These are phyloP conservation scores for Raddia distichophylla DNA, from an alignment of 176 grass and related monocot genomes.

Conservation along the genomic window DNA sequence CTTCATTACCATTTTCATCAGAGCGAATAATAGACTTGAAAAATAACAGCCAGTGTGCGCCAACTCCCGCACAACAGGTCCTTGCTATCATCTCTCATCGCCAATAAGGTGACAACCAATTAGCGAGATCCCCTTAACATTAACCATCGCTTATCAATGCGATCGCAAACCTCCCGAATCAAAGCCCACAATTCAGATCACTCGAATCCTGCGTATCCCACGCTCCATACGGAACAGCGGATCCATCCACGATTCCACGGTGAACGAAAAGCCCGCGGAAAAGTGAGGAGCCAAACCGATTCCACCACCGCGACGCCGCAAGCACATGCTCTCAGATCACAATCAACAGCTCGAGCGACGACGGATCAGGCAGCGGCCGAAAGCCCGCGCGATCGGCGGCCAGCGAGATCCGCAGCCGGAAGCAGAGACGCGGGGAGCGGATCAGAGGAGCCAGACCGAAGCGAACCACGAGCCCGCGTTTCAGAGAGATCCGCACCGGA, in stretches of 20 bases:
- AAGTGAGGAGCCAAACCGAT: background rate
- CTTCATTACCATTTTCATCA: background rate
- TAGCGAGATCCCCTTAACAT: constrained; percentile 35
- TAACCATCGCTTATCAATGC: background rate
- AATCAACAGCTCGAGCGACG: background rate
- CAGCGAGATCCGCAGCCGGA: constrained; percentile 36
- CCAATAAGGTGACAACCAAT: background rate
- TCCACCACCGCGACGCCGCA: background rate
- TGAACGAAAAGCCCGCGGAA: background rate
- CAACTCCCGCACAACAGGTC: background rate
- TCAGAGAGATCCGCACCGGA: constrained; percentile 22
- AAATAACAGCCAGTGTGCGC: background rate
- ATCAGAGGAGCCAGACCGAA: constrained; percentile 12
- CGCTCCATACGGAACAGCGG: background rate
- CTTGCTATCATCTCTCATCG: background rate
- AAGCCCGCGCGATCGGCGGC: background rate
- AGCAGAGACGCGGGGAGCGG: constrained; percentile 17
- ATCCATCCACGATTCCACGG: background rate
- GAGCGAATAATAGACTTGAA: background rate
- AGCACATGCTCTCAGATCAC: background rate
- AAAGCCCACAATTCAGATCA: constrained; percentile 25
- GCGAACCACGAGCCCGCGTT: background rate
- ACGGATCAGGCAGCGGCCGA: background rate
- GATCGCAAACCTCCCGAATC: background rate
- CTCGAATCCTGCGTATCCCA: background rate